A percentile compares a stretch with the other conserved stretches of the same genome.
phyloP scores from a whole-genome alignment of 2,329 filamentous ascomycete species.

The Endocalyx cinctus region DNA sequence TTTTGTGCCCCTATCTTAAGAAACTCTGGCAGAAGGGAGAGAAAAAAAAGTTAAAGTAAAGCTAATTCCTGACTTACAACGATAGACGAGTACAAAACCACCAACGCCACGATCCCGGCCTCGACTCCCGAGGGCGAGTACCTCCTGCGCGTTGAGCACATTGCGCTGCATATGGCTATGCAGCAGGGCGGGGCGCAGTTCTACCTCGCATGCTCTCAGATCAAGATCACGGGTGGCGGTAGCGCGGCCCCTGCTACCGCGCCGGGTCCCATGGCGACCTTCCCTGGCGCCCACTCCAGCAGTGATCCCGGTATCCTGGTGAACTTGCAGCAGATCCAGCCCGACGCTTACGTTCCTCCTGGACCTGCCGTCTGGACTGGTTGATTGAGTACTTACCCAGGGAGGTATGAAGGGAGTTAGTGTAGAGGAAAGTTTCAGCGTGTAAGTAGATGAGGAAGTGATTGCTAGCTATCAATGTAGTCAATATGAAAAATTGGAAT shows the following conservation, averaged over 20 bases:
- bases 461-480: too few relatives aligned
- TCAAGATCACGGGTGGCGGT: slow-evolving; percentile 32
- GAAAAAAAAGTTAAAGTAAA: too few relatives aligned
- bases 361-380: slow-evolving; percentile 20
- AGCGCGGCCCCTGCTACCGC: slow-evolving; percentile 21
- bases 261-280: slow-evolving; percentile 15
- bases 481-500: too few relatives aligned
- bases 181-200: slow-evolving; percentile 32
- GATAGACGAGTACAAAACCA: slow-evolving; percentile 27
- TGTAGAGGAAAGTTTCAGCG: too few relatives aligned
- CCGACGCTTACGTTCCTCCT: slow-evolving; percentile 24
- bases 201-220: slow-evolving; percentile 34
- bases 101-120: slow-evolving; percentile 30
- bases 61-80: too few relatives aligned
- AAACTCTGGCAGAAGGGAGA: too few relatives aligned
- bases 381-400: too few relatives aligned
- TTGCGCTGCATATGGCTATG: slow-evolving; percentile 34
- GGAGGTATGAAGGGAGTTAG: too few relatives aligned
- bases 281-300: slow-evolving; percentile 29
- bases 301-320: slow-evolving; percentile 29
- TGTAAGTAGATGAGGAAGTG: too few relatives aligned
- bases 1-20: too few relatives aligned
- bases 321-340: slow-evolving; percentile 22
- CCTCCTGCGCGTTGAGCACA: slow-evolving; percentile 35
- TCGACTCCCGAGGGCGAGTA: slow-evolving; percentile 32